Evolutionary conservation across 257 asterid genomes (phyloP).

Genomic region (Solanum arcanum): DNA sequence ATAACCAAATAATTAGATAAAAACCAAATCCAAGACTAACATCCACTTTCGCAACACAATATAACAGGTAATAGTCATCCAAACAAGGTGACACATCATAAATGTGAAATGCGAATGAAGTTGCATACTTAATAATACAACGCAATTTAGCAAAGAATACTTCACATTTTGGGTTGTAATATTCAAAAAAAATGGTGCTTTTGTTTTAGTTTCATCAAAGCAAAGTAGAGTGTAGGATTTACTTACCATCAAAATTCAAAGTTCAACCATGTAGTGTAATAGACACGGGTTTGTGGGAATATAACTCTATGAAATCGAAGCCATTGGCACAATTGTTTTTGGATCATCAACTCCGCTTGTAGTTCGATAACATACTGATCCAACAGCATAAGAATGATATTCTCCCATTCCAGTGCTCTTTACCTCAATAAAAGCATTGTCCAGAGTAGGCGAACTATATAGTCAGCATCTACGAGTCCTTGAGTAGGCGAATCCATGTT

Average conservation of each 20-base stretch:
- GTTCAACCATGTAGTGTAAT: constrained; percentile 50
- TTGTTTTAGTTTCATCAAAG: no score
- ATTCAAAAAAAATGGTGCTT: not conserved
- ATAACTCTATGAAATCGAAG: constrained; percentile 61
- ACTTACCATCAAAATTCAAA: constrained; percentile 14
- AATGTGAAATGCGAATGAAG: not conserved
- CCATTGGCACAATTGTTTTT: constrained; percentile 30
- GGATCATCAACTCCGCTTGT: constrained; percentile 8
- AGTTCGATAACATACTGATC: not conserved
- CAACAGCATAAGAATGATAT: no score
- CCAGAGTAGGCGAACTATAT: no score
- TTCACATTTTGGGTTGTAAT: constrained; percentile 86
- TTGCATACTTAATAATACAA: constrained; percentile 19
- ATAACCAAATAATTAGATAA: no score
- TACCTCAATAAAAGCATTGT: no score
- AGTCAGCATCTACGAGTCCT: no score
- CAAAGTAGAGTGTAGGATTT: no score
- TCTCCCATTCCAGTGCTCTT: no score
- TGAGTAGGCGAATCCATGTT: no score
- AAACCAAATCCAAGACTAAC: not conserved
- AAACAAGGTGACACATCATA: not conserved
- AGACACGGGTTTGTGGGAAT: constrained; percentile 55
- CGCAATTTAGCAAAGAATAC: constrained; percentile 67
- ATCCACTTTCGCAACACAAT: not conserved
- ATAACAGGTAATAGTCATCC: not conserved